Percentiles rank a stretch among this genome's conserved stretches.
phyloP scores from a whole-genome alignment of 805 yeast genomes.

The Yarrowia porcina region DNA sequence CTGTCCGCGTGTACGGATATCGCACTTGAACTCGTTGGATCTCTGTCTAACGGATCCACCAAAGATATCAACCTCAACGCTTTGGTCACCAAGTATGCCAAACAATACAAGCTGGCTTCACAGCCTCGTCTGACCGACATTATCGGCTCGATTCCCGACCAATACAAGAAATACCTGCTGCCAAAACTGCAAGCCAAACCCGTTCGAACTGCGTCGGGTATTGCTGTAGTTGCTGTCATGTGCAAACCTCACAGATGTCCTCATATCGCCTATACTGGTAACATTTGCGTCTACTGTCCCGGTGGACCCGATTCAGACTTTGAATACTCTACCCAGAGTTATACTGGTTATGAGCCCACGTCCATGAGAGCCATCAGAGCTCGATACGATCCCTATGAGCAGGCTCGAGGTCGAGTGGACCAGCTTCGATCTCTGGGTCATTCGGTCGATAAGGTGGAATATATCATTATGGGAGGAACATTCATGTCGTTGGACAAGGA shows the following conservation, averaged over 20 bases:
- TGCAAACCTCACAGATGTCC: conserved; percentile 99
- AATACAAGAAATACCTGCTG: conserved; percentile 81
- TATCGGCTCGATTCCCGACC: conserved; percentile 92
- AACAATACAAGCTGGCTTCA: conserved; percentile 83
- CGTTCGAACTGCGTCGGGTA: conserved; percentile 96
- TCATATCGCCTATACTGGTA: conserved; percentile 97
- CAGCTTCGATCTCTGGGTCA: conserved; percentile 94
- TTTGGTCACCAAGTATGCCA: conserved; percentile 75
- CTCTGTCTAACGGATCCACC: conserved; percentile 55
- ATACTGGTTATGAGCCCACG: conserved; percentile 98
- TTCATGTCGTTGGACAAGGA: conserved; percentile 91
- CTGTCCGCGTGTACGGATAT: conserved; percentile 90
- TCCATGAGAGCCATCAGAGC: conserved; percentile 99
- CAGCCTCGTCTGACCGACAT: conserved; percentile 96
- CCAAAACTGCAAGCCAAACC: conserved; percentile 98
- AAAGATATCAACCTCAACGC: conserved; percentile 89
- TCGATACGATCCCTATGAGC: conserved; percentile 96
- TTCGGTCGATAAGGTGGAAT: conserved; percentile 94
- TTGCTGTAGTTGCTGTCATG: conserved; percentile 99
- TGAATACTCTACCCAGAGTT: conserved; percentile 96
- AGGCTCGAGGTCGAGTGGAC: conserved; percentile 95
- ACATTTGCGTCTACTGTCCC: conserved; percentile 96
- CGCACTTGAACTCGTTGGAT: conserved; percentile 76
- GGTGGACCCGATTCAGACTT: conserved; percentile 99
- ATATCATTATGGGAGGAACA: conserved; percentile 98